A percentile compares a stretch with the other conserved stretches of the same genome.
phyloP scores from a whole-genome alignment of 192 early-diverging fungal genomes.

The Thamnidium elegans region DNA sequence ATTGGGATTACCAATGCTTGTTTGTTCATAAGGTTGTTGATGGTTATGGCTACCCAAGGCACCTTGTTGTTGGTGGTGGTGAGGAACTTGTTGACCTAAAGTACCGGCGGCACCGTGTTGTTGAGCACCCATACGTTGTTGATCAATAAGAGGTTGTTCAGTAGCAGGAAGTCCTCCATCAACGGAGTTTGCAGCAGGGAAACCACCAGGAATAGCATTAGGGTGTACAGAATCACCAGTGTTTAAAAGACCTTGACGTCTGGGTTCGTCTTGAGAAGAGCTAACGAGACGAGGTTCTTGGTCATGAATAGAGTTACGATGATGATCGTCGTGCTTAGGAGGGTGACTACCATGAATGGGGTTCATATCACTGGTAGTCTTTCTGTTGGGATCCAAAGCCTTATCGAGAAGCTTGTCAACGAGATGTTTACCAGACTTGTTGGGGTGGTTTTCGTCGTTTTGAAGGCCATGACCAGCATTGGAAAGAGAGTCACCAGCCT shows the following conservation, averaged over 20 bases:
- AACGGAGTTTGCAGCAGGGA: no score
- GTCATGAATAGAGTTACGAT: not conserved
- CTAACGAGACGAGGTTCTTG: not conserved
- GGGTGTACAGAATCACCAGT: slow-evolving; percentile 16
- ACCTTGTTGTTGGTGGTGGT: no score
- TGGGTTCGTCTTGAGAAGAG: not conserved
- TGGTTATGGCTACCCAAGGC: no score
- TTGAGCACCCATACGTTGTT: not conserved
- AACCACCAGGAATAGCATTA: not conserved
- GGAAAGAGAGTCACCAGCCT: slow-evolving; percentile 24
- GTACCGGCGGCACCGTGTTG: not conserved
- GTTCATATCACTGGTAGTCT: no score
- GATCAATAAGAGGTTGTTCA: not conserved
- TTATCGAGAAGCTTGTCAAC: slow-evolving; percentile 1
- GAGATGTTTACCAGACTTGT: not conserved
- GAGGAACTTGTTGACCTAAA: no score
- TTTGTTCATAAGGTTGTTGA: no score
- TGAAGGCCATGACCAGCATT: slow-evolving; percentile 24
- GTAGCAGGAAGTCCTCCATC: not conserved
- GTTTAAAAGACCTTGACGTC: slow-evolving; percentile 7
- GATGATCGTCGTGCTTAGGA: no score
- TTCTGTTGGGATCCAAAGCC: no score
- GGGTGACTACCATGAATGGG: no score
- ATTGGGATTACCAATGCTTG: no score
- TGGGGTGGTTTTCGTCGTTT: not conserved